Conservation (phyloP, 2,329 filamentous ascomycete species). For the Stagonosporopsis chrysanthemi region DNA sequence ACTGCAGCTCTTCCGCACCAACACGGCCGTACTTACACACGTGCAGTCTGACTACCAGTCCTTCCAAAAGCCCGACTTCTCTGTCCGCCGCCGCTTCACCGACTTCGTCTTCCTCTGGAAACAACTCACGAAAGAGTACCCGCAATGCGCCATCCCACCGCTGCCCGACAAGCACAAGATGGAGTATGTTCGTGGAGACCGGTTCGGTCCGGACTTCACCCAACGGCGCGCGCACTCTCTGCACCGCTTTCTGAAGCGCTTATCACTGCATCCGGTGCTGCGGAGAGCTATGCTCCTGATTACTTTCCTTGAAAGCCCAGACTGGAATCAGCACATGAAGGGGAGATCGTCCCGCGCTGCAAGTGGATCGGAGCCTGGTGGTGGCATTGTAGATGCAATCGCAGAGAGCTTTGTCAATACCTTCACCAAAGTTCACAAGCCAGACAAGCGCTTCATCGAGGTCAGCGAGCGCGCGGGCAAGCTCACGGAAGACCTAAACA, state of each 20-base stretch:
- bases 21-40: conserved; percentile 19
- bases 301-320: conserved; percentile 87
- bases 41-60: conserved; percentile 88
- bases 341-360: conserved; percentile 73
- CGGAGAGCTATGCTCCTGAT: conserved; percentile 83
- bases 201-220: conserved; percentile 94
- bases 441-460: conserved; percentile 92
- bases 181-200: conserved; percentile 96
- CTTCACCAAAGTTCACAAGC: conserved; percentile 95
- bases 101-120: conserved; percentile 98
- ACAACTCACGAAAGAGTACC: conserved; percentile 84
- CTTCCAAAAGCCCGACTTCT: conserved; percentile 82
- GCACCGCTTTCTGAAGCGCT: conserved; percentile 85
- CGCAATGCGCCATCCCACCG: conserved; percentile 90
- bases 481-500: conserved; percentile 85
- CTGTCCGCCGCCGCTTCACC: conserved; percentile 89
- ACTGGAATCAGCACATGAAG: conserved; percentile 98
- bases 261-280: conserved; percentile 87
- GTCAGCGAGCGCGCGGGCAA: conserved; percentile 93
- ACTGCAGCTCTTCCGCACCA: background rate
- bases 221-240: conserved; percentile 86
- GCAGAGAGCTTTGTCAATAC: conserved; percentile 97
- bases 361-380: conserved; percentile 52
- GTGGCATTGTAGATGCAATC: conserved; percentile 90
- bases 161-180: conserved; percentile 99